These are phyloP conservation scores for Verticillium isaacii DNA, from an alignment of 2,329 filamentous ascomycete species.

Conservation along the genomic window DNA sequence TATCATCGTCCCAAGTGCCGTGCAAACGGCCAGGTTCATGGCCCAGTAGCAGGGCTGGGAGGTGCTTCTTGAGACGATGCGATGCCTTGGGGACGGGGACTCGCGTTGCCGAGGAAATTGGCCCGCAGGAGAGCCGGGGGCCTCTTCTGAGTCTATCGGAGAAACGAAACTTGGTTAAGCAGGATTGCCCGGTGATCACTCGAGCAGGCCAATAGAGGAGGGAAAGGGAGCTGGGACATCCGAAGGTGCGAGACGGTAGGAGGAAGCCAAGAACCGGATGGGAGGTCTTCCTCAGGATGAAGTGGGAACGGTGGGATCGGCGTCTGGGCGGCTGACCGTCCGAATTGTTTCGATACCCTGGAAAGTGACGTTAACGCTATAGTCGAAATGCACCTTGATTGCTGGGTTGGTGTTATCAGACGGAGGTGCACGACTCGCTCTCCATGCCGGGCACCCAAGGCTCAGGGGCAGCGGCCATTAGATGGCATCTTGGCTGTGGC, in stretches of 20 bases:
- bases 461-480: background rate
- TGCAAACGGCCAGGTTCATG: background rate
- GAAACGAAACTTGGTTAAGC: background rate
- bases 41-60: background rate
- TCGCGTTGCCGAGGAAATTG: background rate
- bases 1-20: background rate
- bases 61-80: background rate
- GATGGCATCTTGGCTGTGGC: background rate
- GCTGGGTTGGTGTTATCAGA: background rate
- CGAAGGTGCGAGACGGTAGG: background rate
- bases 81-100: background rate
- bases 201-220: background rate
- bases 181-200: background rate
- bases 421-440: background rate
- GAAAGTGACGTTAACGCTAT: background rate
- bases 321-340: background rate
- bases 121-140: background rate
- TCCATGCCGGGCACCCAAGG: background rate
- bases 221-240: background rate
- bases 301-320: background rate
- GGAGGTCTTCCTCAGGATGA: background rate
- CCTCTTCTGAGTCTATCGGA: background rate
- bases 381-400: background rate
- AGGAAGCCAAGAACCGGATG: background rate
- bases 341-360: background rate